phyloP scores from a whole-genome alignment of 164 flowering plant genomes.

The Kalanchoe fedtschenkoi region DNA sequence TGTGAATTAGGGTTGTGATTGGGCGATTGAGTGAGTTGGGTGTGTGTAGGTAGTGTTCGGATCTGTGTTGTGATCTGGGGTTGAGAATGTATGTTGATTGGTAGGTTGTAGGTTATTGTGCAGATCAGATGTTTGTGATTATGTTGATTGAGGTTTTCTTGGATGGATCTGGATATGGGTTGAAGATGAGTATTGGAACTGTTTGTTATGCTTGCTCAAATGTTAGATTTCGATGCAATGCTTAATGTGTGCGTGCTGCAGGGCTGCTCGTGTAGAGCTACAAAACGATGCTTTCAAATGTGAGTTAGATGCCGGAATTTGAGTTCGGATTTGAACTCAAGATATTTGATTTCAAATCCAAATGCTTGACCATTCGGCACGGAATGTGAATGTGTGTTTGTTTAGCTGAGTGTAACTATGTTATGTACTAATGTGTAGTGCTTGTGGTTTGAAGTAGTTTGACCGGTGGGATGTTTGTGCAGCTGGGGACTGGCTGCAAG shows the following conservation, averaged over 20 bases:
- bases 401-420: not conserved
- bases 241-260: too few species aligned
- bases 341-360: too few species aligned
- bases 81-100: not conserved
- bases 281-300: too few species aligned
- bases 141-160: not conserved
- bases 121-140: too few species aligned
- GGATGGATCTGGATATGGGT: too few species aligned
- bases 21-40: not conserved
- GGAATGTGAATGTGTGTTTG: not conserved
- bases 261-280: too few species aligned
- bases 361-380: too few species aligned
- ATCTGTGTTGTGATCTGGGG: not conserved
- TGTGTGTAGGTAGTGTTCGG: too few species aligned
- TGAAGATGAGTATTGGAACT: not conserved
- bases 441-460: conserved; percentile 12
- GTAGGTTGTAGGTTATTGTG: not conserved
- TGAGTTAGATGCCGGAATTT: too few species aligned
- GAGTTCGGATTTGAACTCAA: too few species aligned
- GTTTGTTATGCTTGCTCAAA: not conserved
- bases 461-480: conserved; percentile 17
- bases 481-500: conserved; percentile 98
- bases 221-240: too few species aligned
- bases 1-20: not conserved
- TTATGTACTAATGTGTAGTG: not conserved